Conservation (phyloP, 495 filamentous ascomycete species). For the Friedmanniomyces endolithicus region DNA sequence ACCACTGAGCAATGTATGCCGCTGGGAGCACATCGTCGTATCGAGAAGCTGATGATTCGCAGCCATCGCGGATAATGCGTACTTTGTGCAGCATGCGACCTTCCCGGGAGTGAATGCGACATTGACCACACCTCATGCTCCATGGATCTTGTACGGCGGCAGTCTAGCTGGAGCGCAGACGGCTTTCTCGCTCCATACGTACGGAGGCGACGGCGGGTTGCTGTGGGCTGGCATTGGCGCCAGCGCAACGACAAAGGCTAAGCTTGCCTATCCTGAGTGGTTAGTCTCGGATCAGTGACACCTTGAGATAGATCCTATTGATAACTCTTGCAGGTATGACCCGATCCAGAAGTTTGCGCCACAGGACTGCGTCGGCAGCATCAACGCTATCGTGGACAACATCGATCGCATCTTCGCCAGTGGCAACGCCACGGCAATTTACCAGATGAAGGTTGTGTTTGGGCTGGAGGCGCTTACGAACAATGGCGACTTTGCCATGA, state of each 20-base stretch:
- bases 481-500: slow-evolving; percentile 36
- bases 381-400: slow-evolving; percentile 37
- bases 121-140: slow-evolving; percentile 30
- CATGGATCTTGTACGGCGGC: slow-evolving; percentile 37
- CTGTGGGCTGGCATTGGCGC: slow-evolving; percentile 36
- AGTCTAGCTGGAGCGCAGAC: slow-evolving; percentile 36
- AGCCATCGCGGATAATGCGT: slow-evolving; percentile 36
- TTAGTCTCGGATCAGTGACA: neutral
- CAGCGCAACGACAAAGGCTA: slow-evolving; percentile 31
- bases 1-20: slow-evolving; percentile 33
- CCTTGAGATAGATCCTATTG: no score
- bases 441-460: slow-evolving; percentile 34
- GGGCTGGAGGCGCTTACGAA: slow-evolving; percentile 29
- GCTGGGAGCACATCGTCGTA: neutral
- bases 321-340: slow-evolving; percentile 29
- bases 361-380: slow-evolving; percentile 34
- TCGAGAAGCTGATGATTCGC: neutral
- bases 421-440: slow-evolving; percentile 28
- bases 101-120: slow-evolving; percentile 26
- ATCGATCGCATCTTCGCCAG: slow-evolving; percentile 31
- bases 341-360: slow-evolving; percentile 33
- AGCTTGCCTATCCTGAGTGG: slow-evolving; percentile 21
- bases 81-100: slow-evolving; percentile 35
- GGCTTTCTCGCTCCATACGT: slow-evolving; percentile 23
- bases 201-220: slow-evolving; percentile 29